Base-by-base conservation (phyloP, 176 grass and related monocot genomes). In the Zizania latifolia region DNA sequence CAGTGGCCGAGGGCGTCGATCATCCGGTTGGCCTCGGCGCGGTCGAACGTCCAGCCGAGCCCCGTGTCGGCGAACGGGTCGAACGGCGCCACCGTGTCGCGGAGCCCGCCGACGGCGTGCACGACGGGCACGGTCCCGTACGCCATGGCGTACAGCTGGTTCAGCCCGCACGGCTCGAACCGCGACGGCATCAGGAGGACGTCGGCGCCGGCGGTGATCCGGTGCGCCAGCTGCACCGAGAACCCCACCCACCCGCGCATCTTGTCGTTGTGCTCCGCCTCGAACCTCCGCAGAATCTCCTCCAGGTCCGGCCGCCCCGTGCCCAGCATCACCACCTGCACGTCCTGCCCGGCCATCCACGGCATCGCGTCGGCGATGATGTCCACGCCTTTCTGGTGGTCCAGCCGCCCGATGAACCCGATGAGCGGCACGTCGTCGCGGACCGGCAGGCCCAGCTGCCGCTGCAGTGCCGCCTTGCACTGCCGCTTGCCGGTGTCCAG, bases 161-260 rank as follows among this genome's bases (percentile, higher is more conserved):
- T 94, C 67, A 94, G 81, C 58, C 95, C 95, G 71, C 95, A 99
- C 30, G 95, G 95, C 84, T 98, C 89, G 61, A 94, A 98, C 81
- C 87, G 82, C 10, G 95, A 98, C 40, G 91, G 95, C 95, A 99
- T 99, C 10, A 94, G 65, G 9, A 99, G 43, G 2, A 92, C 37
- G 53, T 99, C 91, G 0, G 84, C 86, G 5, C 89, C 89, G 66
- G 95, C 87, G 33, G 95, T 90, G 48, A 94, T 89, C 37, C 91
- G 76, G 76, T 92, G 95, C 24, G 95, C 95, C 85, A 86, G 56
- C 79, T 74, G 85, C 31, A 94, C 95, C 57, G 91, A 94, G 79
- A 99, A 99, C 70, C 89, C 89, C 2, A 94, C 89, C 91, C 91
- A 88, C 56, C 51, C 84, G 53, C 89, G 76, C 66, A 94, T 86